Evolutionary conservation across 1,284 basidiomycete species (phyloP), one percentile per base, ranked within the genome.

Genomic region (Xanthoconium separans): DNA sequence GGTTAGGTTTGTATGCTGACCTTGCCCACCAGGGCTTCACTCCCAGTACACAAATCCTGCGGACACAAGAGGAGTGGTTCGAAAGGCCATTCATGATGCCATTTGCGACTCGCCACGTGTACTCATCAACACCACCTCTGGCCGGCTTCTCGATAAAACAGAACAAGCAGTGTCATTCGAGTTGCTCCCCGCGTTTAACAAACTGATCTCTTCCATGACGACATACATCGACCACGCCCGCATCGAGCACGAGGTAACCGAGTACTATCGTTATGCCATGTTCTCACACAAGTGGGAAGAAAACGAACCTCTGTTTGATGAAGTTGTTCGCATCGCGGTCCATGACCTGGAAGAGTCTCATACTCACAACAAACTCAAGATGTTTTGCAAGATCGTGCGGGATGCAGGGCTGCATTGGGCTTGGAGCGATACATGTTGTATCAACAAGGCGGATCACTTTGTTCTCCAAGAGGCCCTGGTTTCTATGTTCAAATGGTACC

Each of bases 221-320:
- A 49, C 39, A 1, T 4, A 12, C 20, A 41, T 49, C 4, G 39
- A 49, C 20, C 10, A 49, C 8, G 6, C 20, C 9, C 30, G 30
- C 9, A 41, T 49, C 20, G 6, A 42, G 13, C 37, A 12, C 4
- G 29, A 42, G 10, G 39, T 49, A 1, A 18, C 5, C 4, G 39
- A 42, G 10, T 41, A 49, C 20, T 49, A 22, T 20, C 29, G 39
- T 11, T 49, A 41, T 13, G 47, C 30, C 3, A 49, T 16, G 18
- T 29, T 49, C 16, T 49, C 47, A 9, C 39, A 49, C 45, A 47
- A 36, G 16, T 47, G 45, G 48, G 39, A 43, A 18, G 29, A 49
- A 1, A 18, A 33, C 30, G 39, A 49, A 13, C 47, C 39, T 9
- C 22, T n/a, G 22, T 46, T 46, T 15, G 22, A 46, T 3, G 3